Percentiles rank a stretch among this genome's conserved stretches.
Conservation (phyloP, 2,329 filamentous ascomycete genomes). For the Cordyceps cicadae region DNA sequence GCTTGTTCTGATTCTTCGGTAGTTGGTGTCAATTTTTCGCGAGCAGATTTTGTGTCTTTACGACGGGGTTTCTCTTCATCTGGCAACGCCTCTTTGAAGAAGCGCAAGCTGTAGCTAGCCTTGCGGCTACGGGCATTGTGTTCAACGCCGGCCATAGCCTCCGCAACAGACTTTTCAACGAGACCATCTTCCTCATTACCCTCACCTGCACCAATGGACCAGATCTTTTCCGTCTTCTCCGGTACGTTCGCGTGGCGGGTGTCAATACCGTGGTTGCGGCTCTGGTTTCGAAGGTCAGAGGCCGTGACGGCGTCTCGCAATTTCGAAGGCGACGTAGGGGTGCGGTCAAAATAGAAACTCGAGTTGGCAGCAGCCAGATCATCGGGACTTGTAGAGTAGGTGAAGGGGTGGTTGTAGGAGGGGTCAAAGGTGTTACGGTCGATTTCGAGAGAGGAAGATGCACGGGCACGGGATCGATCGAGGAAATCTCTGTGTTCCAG, state of each 20-base stretch:
- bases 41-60: slow-evolving; percentile 35
- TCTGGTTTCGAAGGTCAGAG: slow-evolving; percentile 1
- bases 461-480: slow-evolving; percentile 21
- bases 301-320: neutral
- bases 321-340: slow-evolving; percentile 9
- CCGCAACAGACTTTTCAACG: slow-evolving; percentile 57
- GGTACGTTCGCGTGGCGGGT: slow-evolving; percentile 36
- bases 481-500: slow-evolving; percentile 27
- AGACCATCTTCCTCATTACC: slow-evolving; percentile 44
- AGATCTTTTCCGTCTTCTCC: slow-evolving; percentile 56
- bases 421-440: slow-evolving; percentile 20
- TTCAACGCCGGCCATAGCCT: slow-evolving; percentile 53
- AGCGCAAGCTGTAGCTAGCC: slow-evolving; percentile 57
- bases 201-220: slow-evolving; percentile 52
- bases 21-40: slow-evolving; percentile 34
- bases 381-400: slow-evolving; percentile 20
- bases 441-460: slow-evolving; percentile 28
- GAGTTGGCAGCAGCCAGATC: slow-evolving; percentile 19
- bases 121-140: slow-evolving; percentile 58
- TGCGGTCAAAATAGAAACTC: slow-evolving; percentile 14
- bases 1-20: slow-evolving; percentile 25
- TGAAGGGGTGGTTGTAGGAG: slow-evolving; percentile 10
- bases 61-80: slow-evolving; percentile 47
- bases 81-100: slow-evolving; percentile 60
- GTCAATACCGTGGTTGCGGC: slow-evolving; percentile 23